These are phyloP conservation scores for Mycena alexandri DNA, from an alignment of 768 basidiomycete species.

Conservation along the genomic window DNA sequence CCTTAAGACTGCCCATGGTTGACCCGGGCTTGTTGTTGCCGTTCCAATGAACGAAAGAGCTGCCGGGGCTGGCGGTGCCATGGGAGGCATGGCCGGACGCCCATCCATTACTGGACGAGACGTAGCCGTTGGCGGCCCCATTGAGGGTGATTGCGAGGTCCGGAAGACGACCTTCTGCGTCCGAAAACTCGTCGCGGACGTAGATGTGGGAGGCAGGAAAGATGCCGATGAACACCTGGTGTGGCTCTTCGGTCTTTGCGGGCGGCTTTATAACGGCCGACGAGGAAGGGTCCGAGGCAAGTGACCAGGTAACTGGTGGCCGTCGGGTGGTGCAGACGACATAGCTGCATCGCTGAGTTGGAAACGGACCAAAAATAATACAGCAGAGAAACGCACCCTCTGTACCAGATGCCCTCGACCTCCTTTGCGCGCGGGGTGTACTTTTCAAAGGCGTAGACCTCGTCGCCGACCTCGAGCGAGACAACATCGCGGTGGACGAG, in stretches of 20 bases:
- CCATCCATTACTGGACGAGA: slow-evolving; percentile 32
- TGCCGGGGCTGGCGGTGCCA: slow-evolving; percentile 59
- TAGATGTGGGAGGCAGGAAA: slow-evolving; percentile 93
- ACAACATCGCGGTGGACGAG: slow-evolving; percentile 81
- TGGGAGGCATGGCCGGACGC: slow-evolving; percentile 41
- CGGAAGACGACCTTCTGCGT: slow-evolving; percentile 88
- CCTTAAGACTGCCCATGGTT: slow-evolving; percentile 69
- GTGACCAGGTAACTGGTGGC: slow-evolving; percentile 76
- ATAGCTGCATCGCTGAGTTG: slow-evolving; percentile 64
- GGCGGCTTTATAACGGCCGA: slow-evolving; percentile 60
- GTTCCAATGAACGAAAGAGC: slow-evolving; percentile 61
- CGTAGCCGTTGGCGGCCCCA: slow-evolving; percentile 47
- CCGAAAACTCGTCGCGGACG: slow-evolving; percentile 86
- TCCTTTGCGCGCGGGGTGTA: slow-evolving; percentile 82
- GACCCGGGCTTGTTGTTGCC: slow-evolving; percentile 56
- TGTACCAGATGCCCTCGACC: slow-evolving; percentile 88
- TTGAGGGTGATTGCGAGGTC: slow-evolving; percentile 75
- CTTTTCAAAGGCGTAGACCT: slow-evolving; percentile 96
- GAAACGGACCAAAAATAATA: slow-evolving; percentile 11
- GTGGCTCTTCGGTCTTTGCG: slow-evolving; percentile 77
- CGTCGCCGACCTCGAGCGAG: slow-evolving; percentile 93
- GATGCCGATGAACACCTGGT: slow-evolving; percentile 94
- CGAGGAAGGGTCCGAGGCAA: slow-evolving; percentile 69
- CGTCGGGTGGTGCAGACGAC: slow-evolving; percentile 87
- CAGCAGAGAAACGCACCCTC: slow-evolving; percentile 76